Base-by-base conservation (phyloP, 2,329 filamentous ascomycete species). In the Colletotrichum tabaci region DNA sequence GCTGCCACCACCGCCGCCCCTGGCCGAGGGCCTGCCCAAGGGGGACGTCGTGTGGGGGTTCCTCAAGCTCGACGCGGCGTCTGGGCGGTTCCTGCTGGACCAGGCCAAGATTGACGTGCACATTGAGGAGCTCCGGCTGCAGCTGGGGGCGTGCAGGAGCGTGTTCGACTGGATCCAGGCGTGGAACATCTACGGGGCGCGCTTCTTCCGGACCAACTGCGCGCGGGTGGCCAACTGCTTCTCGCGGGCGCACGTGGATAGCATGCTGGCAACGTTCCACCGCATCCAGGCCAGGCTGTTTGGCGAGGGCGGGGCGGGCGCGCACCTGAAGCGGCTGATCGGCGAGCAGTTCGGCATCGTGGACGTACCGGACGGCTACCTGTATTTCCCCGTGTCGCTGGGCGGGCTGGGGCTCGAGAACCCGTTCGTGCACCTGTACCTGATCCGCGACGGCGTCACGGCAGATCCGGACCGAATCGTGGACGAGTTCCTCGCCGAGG, bases 41-140 rank as follows among this genome's bases (percentile, higher is more conserved):
- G 89, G 89, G 0, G 82, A 87, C 8, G 87, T 91, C 49, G 82
- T 85, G 44, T 91, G 88, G 88, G 89, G 89, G 0, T 90, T 91
- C 74, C 80, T 91, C 50, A 80, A 83, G 66, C 83, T 91, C 4
- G 85, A 89, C 69, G 78, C 83, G 3, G 72, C 78, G 4, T 77
- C 82, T n/a, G 85, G 86, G 10, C 81, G 81, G 13, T 91, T 90
- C 77, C 76, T 85, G 46, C 88, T 91, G 61, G 87, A 91, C 73
- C 85, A 88, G 73, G 67, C 77, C 3, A 84, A 88, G 77, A 87
- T 91, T 3, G 84, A 89, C 67, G 78, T 82, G 35, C 89, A 91
- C 74, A 87, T 90, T 63, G 76, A 81, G n/a, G 88, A 91, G 76
- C 83, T 91, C 12, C 81, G 84, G 60, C 82, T 80, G 3, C 89